Evolutionary conservation across 495 filamentous ascomycete genomes (phyloP).

Genomic region (Neurospora pannonica): DNA sequence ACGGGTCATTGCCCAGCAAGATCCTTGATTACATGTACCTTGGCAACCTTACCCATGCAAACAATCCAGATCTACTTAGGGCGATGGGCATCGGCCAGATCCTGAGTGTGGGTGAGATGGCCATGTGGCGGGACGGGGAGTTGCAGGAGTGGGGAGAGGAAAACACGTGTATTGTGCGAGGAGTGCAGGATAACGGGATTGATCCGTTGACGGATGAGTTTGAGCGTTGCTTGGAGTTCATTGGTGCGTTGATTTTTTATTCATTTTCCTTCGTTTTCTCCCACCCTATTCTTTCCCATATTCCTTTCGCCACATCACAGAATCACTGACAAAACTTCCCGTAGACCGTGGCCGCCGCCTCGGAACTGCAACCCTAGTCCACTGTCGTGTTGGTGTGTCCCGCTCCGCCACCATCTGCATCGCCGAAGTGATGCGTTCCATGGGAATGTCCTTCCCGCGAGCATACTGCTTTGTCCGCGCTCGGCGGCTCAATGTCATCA

Average conservation of each 20-base stretch:
- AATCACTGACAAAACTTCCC: neutral
- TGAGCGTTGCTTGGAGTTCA: constrained; percentile 78
- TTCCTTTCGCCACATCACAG: neutral
- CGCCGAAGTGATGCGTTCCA: constrained; percentile 84
- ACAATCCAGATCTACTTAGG: constrained; percentile 74
- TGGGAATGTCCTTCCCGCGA: constrained; percentile 73
- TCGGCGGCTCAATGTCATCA: constrained; percentile 64
- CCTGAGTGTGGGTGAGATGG: constrained; percentile 85
- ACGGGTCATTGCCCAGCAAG: constrained; percentile 83
- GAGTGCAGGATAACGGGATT: constrained; percentile 94
- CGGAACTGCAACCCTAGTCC: constrained; percentile 80
- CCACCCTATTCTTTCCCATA: neutral
- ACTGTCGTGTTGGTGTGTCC: constrained; percentile 93
- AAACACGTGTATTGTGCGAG: constrained; percentile 67
- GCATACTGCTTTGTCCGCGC: constrained; percentile 97
- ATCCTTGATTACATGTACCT: constrained; percentile 93
- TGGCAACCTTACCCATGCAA: constrained; percentile 84
- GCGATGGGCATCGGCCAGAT: constrained; percentile 78
- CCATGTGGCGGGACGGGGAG: constrained; percentile 66
- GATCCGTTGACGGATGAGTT: constrained; percentile 85
- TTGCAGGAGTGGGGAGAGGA: constrained; percentile 58
- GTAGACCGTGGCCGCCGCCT: constrained; percentile 66
- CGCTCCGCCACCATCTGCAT: constrained; percentile 96
- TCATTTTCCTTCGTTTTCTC: neutral
- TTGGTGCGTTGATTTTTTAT: constrained; percentile 51